Conservation (phyloP, 2,329 filamentous ascomycete species). For the Aspergillus luchuensis region DNA sequence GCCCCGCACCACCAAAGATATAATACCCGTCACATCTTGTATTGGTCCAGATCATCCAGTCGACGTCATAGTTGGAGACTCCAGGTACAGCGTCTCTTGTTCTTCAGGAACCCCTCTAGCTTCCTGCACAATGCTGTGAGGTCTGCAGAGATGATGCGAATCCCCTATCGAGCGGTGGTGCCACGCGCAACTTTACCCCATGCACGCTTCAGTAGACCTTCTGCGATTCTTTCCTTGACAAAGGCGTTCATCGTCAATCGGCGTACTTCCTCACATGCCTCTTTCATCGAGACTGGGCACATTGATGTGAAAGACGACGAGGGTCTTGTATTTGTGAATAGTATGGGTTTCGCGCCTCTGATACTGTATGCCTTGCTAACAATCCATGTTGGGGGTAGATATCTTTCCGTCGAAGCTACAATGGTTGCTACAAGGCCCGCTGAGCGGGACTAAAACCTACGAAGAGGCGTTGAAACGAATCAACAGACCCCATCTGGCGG, state of each 20-base stretch:
- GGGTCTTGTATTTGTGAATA: conserved; percentile 86
- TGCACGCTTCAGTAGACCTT: conserved; percentile 8
- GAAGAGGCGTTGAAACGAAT: conserved; percentile 55
- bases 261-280: conserved; percentile 42
- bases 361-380: conserved; percentile 8
- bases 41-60: not conserved
- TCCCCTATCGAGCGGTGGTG: conserved; percentile 13
- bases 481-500: conserved; percentile 53
- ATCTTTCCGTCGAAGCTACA: conserved; percentile 79
- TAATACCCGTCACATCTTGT: not conserved
- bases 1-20: not conserved
- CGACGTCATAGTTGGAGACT: conserved; percentile 15
- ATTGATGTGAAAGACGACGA: conserved; percentile 76
- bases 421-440: conserved; percentile 60
- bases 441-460: conserved; percentile 47
- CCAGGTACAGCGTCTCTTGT: conserved; percentile 5
- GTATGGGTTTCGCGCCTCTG: conserved; percentile 50
- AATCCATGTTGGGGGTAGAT: conserved; percentile 52
- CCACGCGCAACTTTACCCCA: conserved; percentile 8
- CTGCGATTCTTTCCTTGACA: not conserved
- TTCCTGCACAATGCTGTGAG: conserved; percentile 8
- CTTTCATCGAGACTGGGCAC: conserved; percentile 72
- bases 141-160: conserved; percentile 26
- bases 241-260: conserved; percentile 2
- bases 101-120: not conserved